Conservation (phyloP, 345 rosid species). For the Gossypium ekmanianum region DNA sequence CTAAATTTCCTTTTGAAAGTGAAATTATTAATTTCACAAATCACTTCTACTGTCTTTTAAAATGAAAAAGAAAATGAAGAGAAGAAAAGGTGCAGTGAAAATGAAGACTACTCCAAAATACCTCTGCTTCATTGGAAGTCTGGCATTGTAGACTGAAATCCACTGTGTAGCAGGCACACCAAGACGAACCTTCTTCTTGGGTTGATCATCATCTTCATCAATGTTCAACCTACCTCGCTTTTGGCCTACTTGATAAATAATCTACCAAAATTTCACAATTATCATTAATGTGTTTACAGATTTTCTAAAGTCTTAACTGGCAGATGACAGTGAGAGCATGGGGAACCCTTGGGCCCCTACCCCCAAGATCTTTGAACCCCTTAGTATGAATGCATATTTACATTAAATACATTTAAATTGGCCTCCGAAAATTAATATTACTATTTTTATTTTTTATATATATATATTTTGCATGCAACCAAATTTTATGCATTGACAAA, state of each 20-base stretch:
- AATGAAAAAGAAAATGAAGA: background rate
- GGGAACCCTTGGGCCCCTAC: background rate
- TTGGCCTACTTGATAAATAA: conserved; percentile 84
- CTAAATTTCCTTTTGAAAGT: background rate
- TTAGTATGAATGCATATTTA: background rate
- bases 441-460: background rate
- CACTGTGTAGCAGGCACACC: conserved; percentile 98
- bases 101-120: conserved; percentile 21
- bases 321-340: background rate
- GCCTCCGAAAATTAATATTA: background rate
- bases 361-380: background rate
- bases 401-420: background rate
- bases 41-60: background rate
- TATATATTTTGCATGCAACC: background rate
- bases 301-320: background rate
- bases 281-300: background rate
- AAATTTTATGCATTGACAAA: background rate
- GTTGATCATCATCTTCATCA: conserved; percentile 88
- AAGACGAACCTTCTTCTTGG: conserved; percentile 82
- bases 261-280: conserved; percentile 34
- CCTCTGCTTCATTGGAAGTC: conserved; percentile 98
- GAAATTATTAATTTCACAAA: background rate
- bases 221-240: conserved; percentile 80
- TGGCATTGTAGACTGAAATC: conserved; percentile 94
- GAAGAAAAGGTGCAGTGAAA: background rate